phyloP scores from a whole-genome alignment of 78 protist species.

The Tieghemostelium lacteum region DNA sequence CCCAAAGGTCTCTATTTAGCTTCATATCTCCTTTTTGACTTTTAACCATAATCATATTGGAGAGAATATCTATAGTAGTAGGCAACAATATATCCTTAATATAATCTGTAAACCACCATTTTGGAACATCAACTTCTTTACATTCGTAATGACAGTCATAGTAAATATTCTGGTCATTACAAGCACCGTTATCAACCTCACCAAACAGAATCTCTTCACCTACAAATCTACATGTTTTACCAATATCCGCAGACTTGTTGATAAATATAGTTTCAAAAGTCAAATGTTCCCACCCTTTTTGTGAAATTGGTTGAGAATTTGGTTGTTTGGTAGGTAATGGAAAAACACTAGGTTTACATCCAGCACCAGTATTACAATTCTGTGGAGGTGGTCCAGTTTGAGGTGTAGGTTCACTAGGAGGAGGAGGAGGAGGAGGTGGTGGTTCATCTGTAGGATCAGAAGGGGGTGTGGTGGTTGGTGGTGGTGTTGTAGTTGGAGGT shows the following conservation, averaged over 20 bases:
- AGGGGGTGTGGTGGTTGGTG: not conserved
- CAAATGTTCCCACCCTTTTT: not conserved
- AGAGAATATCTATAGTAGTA: not conserved
- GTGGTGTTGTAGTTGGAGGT: not conserved
- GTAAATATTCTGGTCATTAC: not conserved
- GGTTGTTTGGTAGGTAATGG: not conserved
- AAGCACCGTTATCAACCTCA: not conserved
- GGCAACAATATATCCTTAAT: not conserved
- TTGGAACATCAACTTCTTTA: not conserved
- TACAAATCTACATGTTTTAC: not conserved
- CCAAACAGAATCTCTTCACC: slow-evolving; percentile 1
- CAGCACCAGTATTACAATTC: not conserved
- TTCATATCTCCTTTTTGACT: not conserved
- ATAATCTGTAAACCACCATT: not conserved
- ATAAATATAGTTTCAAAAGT: not conserved
- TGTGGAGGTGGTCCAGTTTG: not conserved
- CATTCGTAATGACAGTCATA: not conserved
- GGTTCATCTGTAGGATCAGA: not conserved
- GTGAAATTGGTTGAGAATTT: not conserved
- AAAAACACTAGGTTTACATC: not conserved
- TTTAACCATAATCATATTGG: not conserved
- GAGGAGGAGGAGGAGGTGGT: not conserved
- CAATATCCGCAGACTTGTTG: not conserved
- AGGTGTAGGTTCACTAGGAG: not conserved
- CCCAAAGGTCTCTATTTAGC: not conserved